These are phyloP conservation scores for Pharnaceum exiguum DNA, from an alignment of 148 eudicot species.

Conservation along the genomic window DNA sequence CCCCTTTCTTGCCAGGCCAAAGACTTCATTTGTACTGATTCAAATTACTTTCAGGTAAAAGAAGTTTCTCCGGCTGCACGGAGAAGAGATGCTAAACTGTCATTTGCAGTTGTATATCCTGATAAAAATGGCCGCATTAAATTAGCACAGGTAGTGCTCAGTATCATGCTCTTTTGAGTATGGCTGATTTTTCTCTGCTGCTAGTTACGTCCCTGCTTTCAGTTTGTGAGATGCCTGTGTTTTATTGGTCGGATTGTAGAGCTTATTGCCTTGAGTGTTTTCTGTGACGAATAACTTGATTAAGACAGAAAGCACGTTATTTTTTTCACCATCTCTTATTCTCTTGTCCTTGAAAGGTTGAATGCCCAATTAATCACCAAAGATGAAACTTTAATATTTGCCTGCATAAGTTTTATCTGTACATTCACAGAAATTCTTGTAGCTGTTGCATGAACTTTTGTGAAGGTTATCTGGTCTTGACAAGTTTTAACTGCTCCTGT, in stretches of 20 bases:
- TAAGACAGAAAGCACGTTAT: no score
- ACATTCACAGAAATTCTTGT: not conserved
- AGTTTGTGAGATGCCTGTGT: no score
- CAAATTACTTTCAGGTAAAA: constrained; percentile 30
- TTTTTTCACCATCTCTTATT: no score
- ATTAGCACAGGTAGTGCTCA: constrained; percentile 29
- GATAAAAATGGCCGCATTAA: constrained; percentile 42
- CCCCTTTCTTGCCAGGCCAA: not conserved
- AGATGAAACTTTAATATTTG: no score
- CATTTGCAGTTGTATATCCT: constrained; percentile 50
- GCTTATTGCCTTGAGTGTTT: no score
- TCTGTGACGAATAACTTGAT: no score
- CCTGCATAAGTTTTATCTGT: not conserved
- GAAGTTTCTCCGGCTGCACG: constrained; percentile 48
- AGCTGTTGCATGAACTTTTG: not conserved
- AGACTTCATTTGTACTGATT: constrained; percentile 3
- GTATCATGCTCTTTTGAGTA: not conserved
- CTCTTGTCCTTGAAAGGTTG: no score
- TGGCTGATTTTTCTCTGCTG: not conserved
- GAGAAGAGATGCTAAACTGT: constrained; percentile 46
- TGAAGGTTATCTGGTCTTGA: not conserved
- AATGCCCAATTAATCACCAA: no score
- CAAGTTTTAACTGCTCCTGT: constrained; percentile 4
- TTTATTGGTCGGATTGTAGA: no score
- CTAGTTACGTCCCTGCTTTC: no score